Percentiles rank a stretch among this genome's conserved stretches.
These are phyloP conservation scores for Fraxinus dipetala DNA, from an alignment of 305 asterid species.

Conservation along the genomic window DNA sequence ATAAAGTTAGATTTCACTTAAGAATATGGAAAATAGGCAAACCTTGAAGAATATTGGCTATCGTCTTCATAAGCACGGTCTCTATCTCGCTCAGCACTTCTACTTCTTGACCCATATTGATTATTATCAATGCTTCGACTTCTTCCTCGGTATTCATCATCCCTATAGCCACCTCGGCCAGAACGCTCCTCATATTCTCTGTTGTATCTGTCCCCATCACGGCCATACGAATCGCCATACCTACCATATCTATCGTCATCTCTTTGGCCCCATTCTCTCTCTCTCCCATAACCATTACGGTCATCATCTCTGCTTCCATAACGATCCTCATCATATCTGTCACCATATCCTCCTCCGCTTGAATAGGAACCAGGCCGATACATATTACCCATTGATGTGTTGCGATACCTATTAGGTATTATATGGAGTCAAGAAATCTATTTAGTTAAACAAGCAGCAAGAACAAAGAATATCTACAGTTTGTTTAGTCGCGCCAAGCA, in stretches of 20 bases:
- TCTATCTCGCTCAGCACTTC: conserved; percentile 71
- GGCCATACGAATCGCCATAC: conserved; percentile 55
- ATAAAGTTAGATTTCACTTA: conserved; percentile 13
- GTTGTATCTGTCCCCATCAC: conserved; percentile 67
- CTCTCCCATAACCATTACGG: conserved; percentile 59
- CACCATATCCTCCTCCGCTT: conserved; percentile 59
- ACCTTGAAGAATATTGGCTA: conserved; percentile 86
- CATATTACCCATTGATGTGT: conserved; percentile 54
- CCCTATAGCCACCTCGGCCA: conserved; percentile 61
- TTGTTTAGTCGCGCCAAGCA: conserved; percentile 3
- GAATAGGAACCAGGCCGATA: conserved; percentile 66
- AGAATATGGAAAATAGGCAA: conserved; percentile 18
- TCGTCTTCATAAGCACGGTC: conserved; percentile 67
- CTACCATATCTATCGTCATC: conserved; percentile 58
- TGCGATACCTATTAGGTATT: conserved; percentile 52
- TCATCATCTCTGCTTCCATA: conserved; percentile 61
- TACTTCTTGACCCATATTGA: conserved; percentile 67
- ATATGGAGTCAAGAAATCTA: neutral
- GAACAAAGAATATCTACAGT: neutral
- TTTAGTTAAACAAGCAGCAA: neutral
- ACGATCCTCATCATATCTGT: conserved; percentile 67
- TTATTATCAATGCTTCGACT: conserved; percentile 54
- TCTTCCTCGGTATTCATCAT: conserved; percentile 65
- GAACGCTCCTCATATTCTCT: conserved; percentile 68
- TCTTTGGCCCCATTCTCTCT: conserved; percentile 50